Conservation (phyloP, 169 alveolate genomes). For the Eimeria maxima region DNA sequence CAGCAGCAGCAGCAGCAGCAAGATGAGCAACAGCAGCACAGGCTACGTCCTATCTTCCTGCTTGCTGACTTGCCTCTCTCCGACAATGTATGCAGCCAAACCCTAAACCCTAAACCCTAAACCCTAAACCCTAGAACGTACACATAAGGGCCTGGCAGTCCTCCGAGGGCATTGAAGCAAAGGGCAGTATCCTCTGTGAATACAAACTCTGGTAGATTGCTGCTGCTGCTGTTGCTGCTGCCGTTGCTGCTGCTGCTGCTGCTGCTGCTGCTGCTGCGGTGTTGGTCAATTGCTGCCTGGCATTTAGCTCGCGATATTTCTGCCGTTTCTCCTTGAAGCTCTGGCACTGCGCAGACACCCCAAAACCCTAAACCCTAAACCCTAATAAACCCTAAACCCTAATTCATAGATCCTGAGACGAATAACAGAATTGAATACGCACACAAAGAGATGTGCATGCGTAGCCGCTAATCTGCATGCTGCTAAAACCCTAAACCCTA, state of each 20-base stretch:
- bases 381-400: conserved; percentile 31
- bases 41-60: background rate
- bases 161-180: conserved; percentile 94
- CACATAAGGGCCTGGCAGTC: conserved; percentile 98
- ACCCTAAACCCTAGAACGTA: conserved; percentile 82
- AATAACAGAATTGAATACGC: too few species aligned
- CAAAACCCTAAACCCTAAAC: conserved; percentile 17
- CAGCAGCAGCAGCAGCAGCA: conserved; percentile 29
- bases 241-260: background rate
- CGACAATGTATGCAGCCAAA: background rate
- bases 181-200: conserved; percentile 96
- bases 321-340: conserved; percentile 89
- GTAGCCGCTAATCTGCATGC: too few species aligned
- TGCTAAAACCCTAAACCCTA: conserved; percentile 3
- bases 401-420: too few species aligned
- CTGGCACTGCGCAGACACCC: conserved; percentile 85
- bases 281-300: conserved; percentile 85
- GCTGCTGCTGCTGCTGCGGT: conserved; percentile 78
- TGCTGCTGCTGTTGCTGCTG: conserved; percentile 49
- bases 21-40: background rate
- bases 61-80: background rate
- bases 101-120: conserved; percentile 7
- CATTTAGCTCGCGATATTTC: conserved; percentile 90
- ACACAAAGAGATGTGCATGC: too few species aligned
- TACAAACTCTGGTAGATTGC: conserved; percentile 86